Conservation (phyloP, 495 filamentous ascomycete species). For the Amniculicola lignicola region DNA sequence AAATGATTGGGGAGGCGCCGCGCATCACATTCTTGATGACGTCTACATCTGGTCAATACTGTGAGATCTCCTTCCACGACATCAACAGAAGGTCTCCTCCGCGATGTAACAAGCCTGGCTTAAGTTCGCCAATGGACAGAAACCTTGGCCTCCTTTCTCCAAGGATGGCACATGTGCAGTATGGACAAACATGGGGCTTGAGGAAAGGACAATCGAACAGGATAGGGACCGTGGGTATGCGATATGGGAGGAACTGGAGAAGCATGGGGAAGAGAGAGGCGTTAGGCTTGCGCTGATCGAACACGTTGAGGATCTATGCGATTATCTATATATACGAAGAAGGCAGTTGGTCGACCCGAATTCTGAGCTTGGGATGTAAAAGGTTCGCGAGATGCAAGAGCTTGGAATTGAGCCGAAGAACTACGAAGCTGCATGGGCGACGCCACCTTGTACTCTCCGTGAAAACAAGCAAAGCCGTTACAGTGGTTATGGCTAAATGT, state of each 20-base stretch:
- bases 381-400: too few species aligned
- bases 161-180: background rate
- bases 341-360: background rate
- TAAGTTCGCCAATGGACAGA: conserved; percentile 1
- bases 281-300: background rate
- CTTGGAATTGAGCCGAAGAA: too few species aligned
- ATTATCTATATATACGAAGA: background rate
- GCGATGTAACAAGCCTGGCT: background rate
- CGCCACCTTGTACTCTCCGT: too few species aligned
- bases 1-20: conserved; percentile 8
- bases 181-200: background rate
- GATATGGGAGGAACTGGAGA: conserved; percentile 1
- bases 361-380: too few species aligned
- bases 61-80: background rate
- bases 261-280: background rate
- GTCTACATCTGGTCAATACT: conserved; percentile 2
- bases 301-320: background rate
- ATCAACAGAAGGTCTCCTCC: conserved; percentile 1
- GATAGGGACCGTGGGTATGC: conserved; percentile 5
- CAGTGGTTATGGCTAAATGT: too few species aligned
- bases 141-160: background rate
- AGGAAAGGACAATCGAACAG: conserved; percentile 4
- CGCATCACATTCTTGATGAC: conserved; percentile 11
- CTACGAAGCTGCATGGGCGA: too few species aligned
- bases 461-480: too few species aligned